Evolutionary conservation across 129 eudicot genomes (phyloP).

Genomic region (sunflower (Helianthus annuus)): DNA sequence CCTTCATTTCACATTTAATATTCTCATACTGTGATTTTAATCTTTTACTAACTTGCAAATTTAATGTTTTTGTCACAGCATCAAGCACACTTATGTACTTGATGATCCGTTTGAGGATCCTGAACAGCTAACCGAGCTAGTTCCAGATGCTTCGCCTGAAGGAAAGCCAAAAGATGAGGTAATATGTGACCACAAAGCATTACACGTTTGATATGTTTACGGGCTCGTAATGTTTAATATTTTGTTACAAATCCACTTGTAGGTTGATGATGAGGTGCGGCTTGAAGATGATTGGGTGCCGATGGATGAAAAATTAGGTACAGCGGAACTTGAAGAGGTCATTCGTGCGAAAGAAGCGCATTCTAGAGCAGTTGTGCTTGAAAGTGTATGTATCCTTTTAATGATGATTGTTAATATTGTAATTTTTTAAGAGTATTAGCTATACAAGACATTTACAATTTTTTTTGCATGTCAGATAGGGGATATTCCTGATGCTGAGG

Average conservation of each 20-base stretch:
- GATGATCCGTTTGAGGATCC: slow-evolving; percentile 98
- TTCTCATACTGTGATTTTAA: neutral
- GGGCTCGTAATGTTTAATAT: slow-evolving; percentile 14
- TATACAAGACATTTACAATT: neutral
- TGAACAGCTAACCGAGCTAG: slow-evolving; percentile 63
- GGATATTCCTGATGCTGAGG: slow-evolving; percentile 96
- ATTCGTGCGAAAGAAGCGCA: slow-evolving; percentile 88
- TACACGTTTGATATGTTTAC: slow-evolving; percentile 5
- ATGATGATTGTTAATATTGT: slow-evolving; percentile 1
- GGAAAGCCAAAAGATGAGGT: slow-evolving; percentile 98
- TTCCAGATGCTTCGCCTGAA: slow-evolving; percentile 96
- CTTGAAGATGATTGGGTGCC: slow-evolving; percentile 99
- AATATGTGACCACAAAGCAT: slow-evolving; percentile 10
- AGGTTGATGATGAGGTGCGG: slow-evolving; percentile 96
- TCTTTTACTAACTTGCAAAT: slow-evolving; percentile 5
- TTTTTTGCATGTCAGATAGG: slow-evolving; percentile 63
- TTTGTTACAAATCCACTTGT: slow-evolving; percentile 3
- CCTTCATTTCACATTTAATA: slow-evolving; percentile 11
- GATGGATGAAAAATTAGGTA: slow-evolving; percentile 75
- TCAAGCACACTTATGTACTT: slow-evolving; percentile 85
- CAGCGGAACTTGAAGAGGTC: slow-evolving; percentile 75
- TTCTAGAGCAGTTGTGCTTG: slow-evolving; percentile 98
- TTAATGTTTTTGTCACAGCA: slow-evolving; percentile 44
- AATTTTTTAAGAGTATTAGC: neutral
- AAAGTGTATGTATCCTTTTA: slow-evolving; percentile 59